These are phyloP conservation scores for Phylloporus scabripes DNA, from an alignment of 768 basidiomycete species.

Conservation along the genomic window DNA sequence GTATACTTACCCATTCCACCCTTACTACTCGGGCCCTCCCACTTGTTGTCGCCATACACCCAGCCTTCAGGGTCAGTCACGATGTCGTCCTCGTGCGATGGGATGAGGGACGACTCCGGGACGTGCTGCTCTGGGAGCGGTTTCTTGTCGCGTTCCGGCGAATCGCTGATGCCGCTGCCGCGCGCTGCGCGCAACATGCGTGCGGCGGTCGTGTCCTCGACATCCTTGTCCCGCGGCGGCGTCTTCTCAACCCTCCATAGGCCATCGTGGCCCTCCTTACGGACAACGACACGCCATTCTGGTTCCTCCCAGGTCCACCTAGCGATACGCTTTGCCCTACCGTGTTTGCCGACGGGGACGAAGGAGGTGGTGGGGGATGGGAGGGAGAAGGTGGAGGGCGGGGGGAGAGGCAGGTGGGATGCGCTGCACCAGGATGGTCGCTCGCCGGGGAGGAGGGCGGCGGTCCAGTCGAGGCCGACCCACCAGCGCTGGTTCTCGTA, in stretches of 20 bases:
- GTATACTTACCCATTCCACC: constrained; percentile 94
- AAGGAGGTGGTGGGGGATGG: constrained; percentile 58
- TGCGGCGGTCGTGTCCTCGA: constrained; percentile 40
- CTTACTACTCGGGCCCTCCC: constrained; percentile 71
- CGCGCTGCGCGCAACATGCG: constrained; percentile 53
- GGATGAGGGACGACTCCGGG: constrained; percentile 28
- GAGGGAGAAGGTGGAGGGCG: constrained; percentile 64
- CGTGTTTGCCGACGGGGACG: constrained; percentile 43
- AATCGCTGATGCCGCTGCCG: constrained; percentile 23
- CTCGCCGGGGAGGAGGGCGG: constrained; percentile 83
- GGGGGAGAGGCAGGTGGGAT: constrained; percentile 53
- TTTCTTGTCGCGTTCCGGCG: constrained; percentile 21
- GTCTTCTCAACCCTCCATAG: constrained; percentile 55
- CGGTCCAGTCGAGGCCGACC: constrained; percentile 96
- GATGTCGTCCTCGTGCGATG: constrained; percentile 43
- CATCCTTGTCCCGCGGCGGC: constrained; percentile 42
- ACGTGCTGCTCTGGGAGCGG: constrained; percentile 19
- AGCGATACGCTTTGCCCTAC: constrained; percentile 64
- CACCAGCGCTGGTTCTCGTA: constrained; percentile 97
- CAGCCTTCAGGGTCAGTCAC: constrained; percentile 84
- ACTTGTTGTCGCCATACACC: constrained; percentile 94
- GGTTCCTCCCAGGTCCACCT: constrained; percentile 88
- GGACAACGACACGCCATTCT: constrained; percentile 80
- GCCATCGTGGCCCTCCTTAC: constrained; percentile 45
- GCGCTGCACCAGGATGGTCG: constrained; percentile 82